Conservation (phyloP, 148 eudicot genomes). For the Rhododendron molle region DNA sequence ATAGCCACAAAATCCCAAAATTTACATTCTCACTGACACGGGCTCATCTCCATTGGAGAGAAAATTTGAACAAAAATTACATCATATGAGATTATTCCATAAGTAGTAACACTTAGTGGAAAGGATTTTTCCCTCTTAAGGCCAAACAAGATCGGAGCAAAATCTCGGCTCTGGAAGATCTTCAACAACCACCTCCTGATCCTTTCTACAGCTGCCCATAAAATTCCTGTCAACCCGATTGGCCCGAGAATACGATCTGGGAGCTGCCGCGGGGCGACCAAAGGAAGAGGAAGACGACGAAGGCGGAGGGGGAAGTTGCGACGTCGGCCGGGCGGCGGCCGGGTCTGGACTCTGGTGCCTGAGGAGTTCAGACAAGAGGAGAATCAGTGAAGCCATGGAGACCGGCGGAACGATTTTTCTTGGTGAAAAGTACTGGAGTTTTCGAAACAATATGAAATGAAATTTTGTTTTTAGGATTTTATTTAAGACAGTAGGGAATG, state of each 20-base stretch:
- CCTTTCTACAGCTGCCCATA: not conserved
- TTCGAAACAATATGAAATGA: not conserved
- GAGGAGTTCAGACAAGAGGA: constrained; percentile 35
- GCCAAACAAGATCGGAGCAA: constrained; percentile 33
- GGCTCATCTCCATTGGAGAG: not conserved
- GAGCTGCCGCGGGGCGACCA: not conserved
- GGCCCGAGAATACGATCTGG: not conserved
- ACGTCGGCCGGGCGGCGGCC: not conserved
- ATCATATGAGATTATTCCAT: not conserved
- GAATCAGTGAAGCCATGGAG: constrained; percentile 43
- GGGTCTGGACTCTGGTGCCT: constrained; percentile 22
- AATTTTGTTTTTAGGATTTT: not conserved
- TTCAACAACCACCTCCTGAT: not conserved
- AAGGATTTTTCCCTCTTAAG: not conserved
- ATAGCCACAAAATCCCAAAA: not conserved
- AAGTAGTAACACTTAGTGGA: not conserved
- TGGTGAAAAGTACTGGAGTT: not conserved
- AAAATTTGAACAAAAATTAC: not conserved
- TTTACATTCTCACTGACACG: not conserved
- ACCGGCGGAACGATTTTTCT: not conserved
- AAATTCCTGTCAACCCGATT: constrained; percentile 1
- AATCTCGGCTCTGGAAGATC: constrained; percentile 21
- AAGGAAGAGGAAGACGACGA: constrained; percentile 4
- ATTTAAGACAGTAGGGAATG: not conserved
- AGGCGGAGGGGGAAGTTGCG: not conserved